Evolutionary conservation across 306 rosid genomes (phyloP), one percentile per base, ranked within the genome.

Genomic region (Cucurbita pepo): DNA sequence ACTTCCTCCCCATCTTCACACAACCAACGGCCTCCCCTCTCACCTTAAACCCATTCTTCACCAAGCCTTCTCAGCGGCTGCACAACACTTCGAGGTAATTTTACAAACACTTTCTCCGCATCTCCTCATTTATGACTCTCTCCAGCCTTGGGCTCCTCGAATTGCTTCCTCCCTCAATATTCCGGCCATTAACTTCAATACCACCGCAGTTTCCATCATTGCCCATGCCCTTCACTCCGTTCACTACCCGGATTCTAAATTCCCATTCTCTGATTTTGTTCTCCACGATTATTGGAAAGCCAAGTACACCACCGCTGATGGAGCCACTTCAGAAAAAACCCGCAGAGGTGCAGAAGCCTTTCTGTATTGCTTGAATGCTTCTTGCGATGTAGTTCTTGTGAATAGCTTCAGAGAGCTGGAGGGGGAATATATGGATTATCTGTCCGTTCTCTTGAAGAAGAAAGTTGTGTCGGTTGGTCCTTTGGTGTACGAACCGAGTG

Each of bases 111-210:
- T 79, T 11, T 3, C 16, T n/a, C 83, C 79, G 1, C 77, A 77
- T 67, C 59, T 82, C 64, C 69, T 82, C 25, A 73, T 82, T 0
- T 79, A 79, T 41, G 86, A 77, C 71, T 67, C 43, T 61, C 53
- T 82, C 30, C 83, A 76, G 10, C 79, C 76, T 0, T 79, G 83
- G 83, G 86, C 83, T 4, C 81, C 81, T 2, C 34, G 22, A 0
- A 6, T 69, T 0, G 83, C 86, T 8, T 73, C 59, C 15, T 69
- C 58, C 3, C 73, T 38, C 16, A 71, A 77, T 14, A 77, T 79
- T 25, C 80, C 79, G 1, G 50, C 80, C 1, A 63, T 83, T 59
- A 34, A 48, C 22, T 79, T 73, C 65, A 21, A 60, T 34, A 47
- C 67, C 6, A 11, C 55, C 8, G 45, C 71, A 5, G 72, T 73